Percentiles rank a stretch among this genome's conserved stretches.
Evolutionary conservation across 345 rosid genomes (phyloP).

Genomic region (Rhodamnia argentea): DNA sequence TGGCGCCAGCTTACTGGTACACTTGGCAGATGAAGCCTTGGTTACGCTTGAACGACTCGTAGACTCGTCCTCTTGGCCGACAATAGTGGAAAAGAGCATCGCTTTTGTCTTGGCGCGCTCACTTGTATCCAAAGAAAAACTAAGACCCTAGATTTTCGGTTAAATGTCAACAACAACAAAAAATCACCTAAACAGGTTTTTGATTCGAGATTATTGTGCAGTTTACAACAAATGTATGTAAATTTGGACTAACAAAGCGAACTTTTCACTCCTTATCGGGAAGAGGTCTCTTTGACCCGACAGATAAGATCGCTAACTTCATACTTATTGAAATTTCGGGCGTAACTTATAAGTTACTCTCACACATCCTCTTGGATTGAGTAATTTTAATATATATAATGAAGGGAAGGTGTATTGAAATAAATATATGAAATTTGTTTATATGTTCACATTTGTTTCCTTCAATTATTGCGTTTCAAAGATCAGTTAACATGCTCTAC

Average conservation of each 20-base stretch:
- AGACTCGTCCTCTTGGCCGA: not conserved
- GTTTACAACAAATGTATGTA: not conserved
- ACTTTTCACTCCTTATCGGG: not conserved
- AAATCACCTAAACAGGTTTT: not conserved
- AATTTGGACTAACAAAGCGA: not conserved
- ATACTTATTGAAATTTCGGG: not conserved
- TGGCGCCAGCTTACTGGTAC: not conserved
- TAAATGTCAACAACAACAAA: not conserved
- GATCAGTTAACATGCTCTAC: not conserved
- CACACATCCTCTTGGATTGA: not conserved
- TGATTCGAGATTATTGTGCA: not conserved
- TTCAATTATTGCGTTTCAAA: not conserved
- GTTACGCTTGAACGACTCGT: not conserved
- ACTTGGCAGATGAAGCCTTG: not conserved
- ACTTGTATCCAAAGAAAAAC: not conserved
- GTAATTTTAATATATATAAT: not conserved
- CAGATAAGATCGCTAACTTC: not conserved
- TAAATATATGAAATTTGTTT: not conserved
- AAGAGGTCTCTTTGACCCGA: not conserved
- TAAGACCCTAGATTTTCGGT: not conserved
- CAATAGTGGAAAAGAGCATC: not conserved
- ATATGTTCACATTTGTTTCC: not conserved
- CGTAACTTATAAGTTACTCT: not conserved
- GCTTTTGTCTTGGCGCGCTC: not conserved
- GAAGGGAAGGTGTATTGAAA: not conserved